Percentiles rank a stretch among this genome's conserved stretches.
Evolutionary conservation across 208 protist genomes (phyloP).

Genomic region (Trypanosoma rangeli): DNA sequence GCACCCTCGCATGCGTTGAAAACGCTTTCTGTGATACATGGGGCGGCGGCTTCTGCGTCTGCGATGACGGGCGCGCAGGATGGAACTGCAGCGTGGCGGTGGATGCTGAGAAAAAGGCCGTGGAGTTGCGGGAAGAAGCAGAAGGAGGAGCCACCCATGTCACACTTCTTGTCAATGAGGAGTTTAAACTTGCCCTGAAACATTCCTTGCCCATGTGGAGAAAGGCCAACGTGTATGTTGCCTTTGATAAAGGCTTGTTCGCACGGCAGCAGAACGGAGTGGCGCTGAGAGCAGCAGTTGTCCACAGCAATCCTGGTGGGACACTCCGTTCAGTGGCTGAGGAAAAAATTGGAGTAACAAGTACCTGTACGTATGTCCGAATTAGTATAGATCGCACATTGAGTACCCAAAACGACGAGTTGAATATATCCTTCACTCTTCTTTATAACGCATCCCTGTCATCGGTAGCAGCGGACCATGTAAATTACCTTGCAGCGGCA

Average conservation of each 20-base stretch:
- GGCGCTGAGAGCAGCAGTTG: background rate
- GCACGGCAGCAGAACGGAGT: background rate
- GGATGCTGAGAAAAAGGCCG: background rate
- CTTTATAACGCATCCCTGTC: conserved; percentile 23
- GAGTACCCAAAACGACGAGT: background rate
- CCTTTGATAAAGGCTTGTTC: conserved; percentile 3
- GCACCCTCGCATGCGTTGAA: conserved; percentile 5
- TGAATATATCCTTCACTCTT: conserved; percentile 14
- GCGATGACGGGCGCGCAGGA: conserved; percentile 2
- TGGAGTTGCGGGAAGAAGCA: background rate
- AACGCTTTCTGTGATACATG: conserved; percentile 13
- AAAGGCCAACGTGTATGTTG: conserved; percentile 3
- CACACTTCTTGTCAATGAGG: conserved; percentile 9
- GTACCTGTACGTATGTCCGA: conserved; percentile 6
- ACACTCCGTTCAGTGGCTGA: background rate
- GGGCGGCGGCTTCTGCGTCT: conserved; percentile 22
- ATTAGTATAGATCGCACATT: background rate
- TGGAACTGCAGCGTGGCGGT: conserved; percentile 12
- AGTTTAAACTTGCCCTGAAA: background rate
- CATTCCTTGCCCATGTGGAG: background rate
- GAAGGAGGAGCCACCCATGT: background rate
- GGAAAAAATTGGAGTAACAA: background rate
- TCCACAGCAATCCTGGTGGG: background rate
- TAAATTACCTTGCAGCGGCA: background rate
- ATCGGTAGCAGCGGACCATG: background rate